Conservation (phyloP, 768 basidiomycete species). For the Leccinum sublutescens region DNA sequence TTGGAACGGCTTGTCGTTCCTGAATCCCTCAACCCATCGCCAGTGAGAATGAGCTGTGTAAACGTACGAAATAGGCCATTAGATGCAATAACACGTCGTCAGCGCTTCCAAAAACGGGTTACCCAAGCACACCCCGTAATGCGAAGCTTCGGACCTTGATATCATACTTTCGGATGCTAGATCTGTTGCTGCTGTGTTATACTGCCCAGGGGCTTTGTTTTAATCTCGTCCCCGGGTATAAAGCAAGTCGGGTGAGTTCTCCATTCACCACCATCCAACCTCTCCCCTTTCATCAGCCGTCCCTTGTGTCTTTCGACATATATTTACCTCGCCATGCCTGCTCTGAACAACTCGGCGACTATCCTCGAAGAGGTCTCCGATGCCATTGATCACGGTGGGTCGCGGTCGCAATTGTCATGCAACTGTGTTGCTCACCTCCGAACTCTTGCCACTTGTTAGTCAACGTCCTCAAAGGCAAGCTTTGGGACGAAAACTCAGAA, state of each 20-base stretch:
- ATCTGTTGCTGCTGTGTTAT: slow-evolving; percentile 12
- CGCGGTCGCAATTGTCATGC: not conserved
- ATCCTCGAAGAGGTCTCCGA: slow-evolving; percentile 46
- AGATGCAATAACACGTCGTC: slow-evolving; percentile 15
- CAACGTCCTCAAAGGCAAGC: slow-evolving; percentile 62
- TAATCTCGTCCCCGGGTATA: slow-evolving; percentile 19
- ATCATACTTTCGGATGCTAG: slow-evolving; percentile 15
- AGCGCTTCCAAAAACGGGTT: slow-evolving; percentile 17
- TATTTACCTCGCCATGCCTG: slow-evolving; percentile 23
- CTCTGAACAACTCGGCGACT: slow-evolving; percentile 25
- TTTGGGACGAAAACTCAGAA: slow-evolving; percentile 56
- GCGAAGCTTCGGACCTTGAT: slow-evolving; percentile 21
- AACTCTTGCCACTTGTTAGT: slow-evolving; percentile 39
- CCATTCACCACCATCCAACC: slow-evolving; percentile 4
- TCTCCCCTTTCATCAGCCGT: not conserved
- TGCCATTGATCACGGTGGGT: slow-evolving; percentile 48
- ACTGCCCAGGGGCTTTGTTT: slow-evolving; percentile 3
- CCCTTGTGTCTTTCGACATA: not conserved
- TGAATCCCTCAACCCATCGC: not conserved
- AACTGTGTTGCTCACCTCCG: not conserved
- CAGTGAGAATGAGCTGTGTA: slow-evolving; percentile 11
- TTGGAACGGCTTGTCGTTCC: slow-evolving; percentile 3
- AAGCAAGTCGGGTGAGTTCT: slow-evolving; percentile 8
- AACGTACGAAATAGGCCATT: slow-evolving; percentile 6
- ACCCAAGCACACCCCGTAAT: slow-evolving; percentile 13